phyloP scores from a whole-genome alignment of 495 filamentous ascomycete genomes.

The Trichocladium antarcticum region DNA sequence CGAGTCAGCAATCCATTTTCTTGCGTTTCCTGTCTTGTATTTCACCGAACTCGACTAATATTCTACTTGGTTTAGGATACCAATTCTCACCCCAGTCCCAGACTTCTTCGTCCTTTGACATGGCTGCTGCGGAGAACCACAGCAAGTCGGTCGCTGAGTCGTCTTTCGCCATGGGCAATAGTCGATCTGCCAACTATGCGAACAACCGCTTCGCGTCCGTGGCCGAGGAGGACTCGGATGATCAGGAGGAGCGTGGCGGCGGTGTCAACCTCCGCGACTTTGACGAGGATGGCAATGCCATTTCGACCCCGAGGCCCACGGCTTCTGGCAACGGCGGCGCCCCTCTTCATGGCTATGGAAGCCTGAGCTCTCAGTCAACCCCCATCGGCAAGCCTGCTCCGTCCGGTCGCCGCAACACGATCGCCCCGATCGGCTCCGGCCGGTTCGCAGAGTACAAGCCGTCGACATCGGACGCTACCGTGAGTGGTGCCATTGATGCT shows the following conservation, averaged over 20 bases:
- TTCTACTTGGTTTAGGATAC: background rate
- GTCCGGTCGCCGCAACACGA: background rate
- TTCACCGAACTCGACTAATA: background rate
- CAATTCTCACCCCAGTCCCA: background rate
- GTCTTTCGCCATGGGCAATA: background rate
- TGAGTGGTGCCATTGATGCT: background rate
- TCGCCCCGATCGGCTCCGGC: slow-evolving; percentile 7
- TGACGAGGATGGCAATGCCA: background rate
- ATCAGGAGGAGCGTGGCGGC: slow-evolving; percentile 6
- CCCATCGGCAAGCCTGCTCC: background rate
- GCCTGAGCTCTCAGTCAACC: background rate
- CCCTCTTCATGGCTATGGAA: background rate
- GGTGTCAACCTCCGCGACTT: slow-evolving; percentile 7
- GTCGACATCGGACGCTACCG: background rate
- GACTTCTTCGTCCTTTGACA: background rate
- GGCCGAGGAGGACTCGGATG: slow-evolving; percentile 3
- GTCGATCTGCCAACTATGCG: background rate
- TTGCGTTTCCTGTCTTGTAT: background rate
- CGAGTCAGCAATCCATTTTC: background rate
- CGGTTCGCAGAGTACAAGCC: background rate
- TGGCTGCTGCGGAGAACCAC: background rate
- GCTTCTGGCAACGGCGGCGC: background rate
- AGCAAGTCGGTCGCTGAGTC: background rate
- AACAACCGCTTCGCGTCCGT: background rate
- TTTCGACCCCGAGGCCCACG: background rate